Conservation (phyloP, 116 monocot species). For the Phalaenopsis hybrid region DNA sequence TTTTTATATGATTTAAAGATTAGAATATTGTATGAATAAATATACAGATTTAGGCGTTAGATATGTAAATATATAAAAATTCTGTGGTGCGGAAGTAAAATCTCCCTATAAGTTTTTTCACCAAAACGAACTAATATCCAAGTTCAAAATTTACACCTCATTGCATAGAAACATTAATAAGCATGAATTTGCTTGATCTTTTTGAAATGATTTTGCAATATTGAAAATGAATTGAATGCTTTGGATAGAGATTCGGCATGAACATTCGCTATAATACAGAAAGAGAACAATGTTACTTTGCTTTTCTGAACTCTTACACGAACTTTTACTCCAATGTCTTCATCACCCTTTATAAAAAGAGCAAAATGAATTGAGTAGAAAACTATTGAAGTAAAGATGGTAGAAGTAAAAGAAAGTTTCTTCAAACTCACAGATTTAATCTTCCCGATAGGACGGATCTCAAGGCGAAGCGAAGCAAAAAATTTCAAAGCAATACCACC, state of each 20-base stretch:
- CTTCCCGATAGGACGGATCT: conserved; percentile 90
- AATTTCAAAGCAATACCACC: conserved; percentile 98
- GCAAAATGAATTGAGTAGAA: neutral
- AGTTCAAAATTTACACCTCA: neutral
- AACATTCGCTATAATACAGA: neutral
- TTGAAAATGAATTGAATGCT: neutral
- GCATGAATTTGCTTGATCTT: too few species aligned
- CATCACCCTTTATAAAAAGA: conserved; percentile 63
- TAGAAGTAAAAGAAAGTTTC: neutral
- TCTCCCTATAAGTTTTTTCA: too few species aligned
- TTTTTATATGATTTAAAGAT: too few species aligned
- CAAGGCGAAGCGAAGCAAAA: conserved; percentile 93
- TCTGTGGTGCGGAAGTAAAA: too few species aligned
- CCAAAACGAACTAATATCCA: neutral
- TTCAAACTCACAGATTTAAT: conserved; percentile 84
- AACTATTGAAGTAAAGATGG: neutral
- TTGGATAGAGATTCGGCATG: neutral
- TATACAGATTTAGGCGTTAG: too few species aligned
- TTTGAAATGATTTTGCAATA: neutral
- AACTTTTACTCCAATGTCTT: conserved; percentile 84
- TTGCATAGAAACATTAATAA: too few species aligned
- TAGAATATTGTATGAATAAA: too few species aligned
- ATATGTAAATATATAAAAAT: too few species aligned
- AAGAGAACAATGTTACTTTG: conserved; percentile 32
- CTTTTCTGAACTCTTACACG: conserved; percentile 99